Evolutionary conservation across 352 stramenopile genomes (phyloP).

Genomic region (Plasmopara viticola): DNA sequence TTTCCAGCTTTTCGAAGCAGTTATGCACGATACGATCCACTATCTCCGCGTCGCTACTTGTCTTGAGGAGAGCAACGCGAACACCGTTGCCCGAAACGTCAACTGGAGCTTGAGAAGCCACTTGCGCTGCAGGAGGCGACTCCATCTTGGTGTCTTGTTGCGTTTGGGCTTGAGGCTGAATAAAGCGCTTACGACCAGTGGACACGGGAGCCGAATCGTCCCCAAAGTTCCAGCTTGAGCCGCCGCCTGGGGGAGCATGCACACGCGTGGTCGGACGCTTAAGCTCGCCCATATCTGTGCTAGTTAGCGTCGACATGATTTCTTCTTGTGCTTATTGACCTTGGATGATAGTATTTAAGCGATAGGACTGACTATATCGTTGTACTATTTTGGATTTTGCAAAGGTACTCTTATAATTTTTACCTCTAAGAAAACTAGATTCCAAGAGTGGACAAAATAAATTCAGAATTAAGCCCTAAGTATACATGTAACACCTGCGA

Average conservation of each 20-base stretch:
- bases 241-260: slow-evolving; percentile 70
- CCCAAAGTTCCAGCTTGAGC: slow-evolving; percentile 73
- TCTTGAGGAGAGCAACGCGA: slow-evolving; percentile 72
- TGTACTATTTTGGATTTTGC: too few species aligned
- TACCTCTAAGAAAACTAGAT: too few species aligned
- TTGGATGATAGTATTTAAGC: too few species aligned
- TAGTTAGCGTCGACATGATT: slow-evolving; percentile 79
- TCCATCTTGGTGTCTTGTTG: slow-evolving; percentile 36
- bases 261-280: slow-evolving; percentile 80
- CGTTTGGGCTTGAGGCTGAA: slow-evolving; percentile 16
- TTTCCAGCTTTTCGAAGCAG: slow-evolving; percentile 39
- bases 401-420: too few species aligned
- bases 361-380: too few species aligned
- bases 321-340: too few species aligned
- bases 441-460: too few species aligned
- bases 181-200: slow-evolving; percentile 27
- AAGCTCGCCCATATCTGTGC: slow-evolving; percentile 74
- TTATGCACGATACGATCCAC: slow-evolving; percentile 70
- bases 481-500: too few species aligned
- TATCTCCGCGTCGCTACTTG: slow-evolving; percentile 59
- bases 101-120: slow-evolving; percentile 11
- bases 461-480: too few species aligned
- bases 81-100: slow-evolving; percentile 14
- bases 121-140: slow-evolving; percentile 27
- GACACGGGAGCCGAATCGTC: slow-evolving; percentile 21